These are phyloP conservation scores for Xylaria multiplex DNA, from an alignment of 2,329 filamentous ascomycete species.

Conservation along the genomic window DNA sequence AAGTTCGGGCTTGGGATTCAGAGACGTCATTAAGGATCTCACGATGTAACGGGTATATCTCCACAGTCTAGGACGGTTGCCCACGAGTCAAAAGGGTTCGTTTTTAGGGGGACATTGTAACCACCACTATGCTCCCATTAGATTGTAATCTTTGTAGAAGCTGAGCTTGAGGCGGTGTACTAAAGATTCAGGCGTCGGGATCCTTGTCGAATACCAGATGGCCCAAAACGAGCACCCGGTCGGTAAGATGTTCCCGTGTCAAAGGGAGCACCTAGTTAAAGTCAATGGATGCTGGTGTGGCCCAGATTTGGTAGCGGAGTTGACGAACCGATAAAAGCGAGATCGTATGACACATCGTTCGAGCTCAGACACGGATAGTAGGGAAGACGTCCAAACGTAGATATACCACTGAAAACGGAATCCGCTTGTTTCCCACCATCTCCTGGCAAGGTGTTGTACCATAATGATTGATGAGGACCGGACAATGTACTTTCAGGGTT, in stretches of 20 bases:
- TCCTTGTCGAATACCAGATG: slow-evolving; percentile 85
- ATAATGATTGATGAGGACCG: slow-evolving; percentile 78
- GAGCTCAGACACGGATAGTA: slow-evolving; percentile 81
- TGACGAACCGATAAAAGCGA: slow-evolving; percentile 80
- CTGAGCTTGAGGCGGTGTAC: slow-evolving; percentile 60
- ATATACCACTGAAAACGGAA: slow-evolving; percentile 88
- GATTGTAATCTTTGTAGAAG: slow-evolving; percentile 36
- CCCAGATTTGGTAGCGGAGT: slow-evolving; percentile 11
- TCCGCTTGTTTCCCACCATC: slow-evolving; percentile 90
- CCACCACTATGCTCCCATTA: slow-evolving; percentile 69
- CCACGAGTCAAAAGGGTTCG: slow-evolving; percentile 85
- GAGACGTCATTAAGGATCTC: slow-evolving; percentile 50
- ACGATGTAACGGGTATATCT: slow-evolving; percentile 87
- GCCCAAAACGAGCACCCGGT: slow-evolving; percentile 84
- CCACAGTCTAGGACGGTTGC: slow-evolving; percentile 84
- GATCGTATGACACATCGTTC: slow-evolving; percentile 78
- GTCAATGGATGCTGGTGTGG: slow-evolving; percentile 9
- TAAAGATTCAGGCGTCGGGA: slow-evolving; percentile 87
- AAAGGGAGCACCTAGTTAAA: slow-evolving; percentile 74
- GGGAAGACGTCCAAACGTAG: slow-evolving; percentile 81
- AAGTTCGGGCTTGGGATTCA: background rate
- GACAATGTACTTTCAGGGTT: slow-evolving; percentile 65
- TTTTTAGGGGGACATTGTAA: slow-evolving; percentile 83
- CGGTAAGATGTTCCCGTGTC: slow-evolving; percentile 88
- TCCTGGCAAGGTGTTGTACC: slow-evolving; percentile 85